Base-by-base conservation (phyloP, 148 eudicot genomes). In the Rheum nobile region DNA sequence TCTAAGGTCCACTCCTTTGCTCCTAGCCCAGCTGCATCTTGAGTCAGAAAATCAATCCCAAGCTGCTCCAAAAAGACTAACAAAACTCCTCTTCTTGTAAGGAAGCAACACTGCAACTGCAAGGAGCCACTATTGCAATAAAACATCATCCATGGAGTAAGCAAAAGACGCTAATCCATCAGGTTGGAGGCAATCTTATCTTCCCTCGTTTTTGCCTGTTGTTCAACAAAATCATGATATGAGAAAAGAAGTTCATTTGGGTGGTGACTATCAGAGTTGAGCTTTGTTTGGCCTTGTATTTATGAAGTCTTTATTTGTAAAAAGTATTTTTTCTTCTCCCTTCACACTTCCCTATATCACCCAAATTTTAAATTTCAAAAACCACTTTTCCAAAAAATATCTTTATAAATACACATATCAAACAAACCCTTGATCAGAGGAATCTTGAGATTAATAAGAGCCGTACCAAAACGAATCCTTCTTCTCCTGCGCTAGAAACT, bases 171-270 rank as follows among this genome's bases (percentile, higher is more conserved):
- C 4, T 10, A 55, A 26, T 8, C 69, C 76, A 74, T 87, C 73
- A 82, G 5, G 85, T 80, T 2, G 85, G 74, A 55, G 82, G 69
- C 1, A 80, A 54, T 70, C 79, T 82, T 8, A 77, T 75, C 74
- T 80, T 89, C 78, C 91, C 83, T 5, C 82, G 84, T 69, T 77
- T 89, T 75, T 87, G 91, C 94, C 94, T 89, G 88, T 85, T 84
- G 6, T 37, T 41, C 31, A 48, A 8, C 8, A 3, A 57, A 50
- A 34, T 11, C 26, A 67, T 61, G 39, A 44, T 28, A 32, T 14
- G 71, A 39, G 32, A 34, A 38, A n/a, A 13, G 9, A 54, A 61
- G 59, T 10, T 6, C 21, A 19, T 34, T 50, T 47, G 35, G 35
- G 24, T 17, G n/a, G n/a, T 28, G 61, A 28, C 32, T 46, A 32